Percentiles rank a stretch among this genome's conserved stretches.
phyloP scores from a whole-genome alignment of 2,329 filamentous ascomycete genomes.

The Rhexocercosporidium sp. region DNA sequence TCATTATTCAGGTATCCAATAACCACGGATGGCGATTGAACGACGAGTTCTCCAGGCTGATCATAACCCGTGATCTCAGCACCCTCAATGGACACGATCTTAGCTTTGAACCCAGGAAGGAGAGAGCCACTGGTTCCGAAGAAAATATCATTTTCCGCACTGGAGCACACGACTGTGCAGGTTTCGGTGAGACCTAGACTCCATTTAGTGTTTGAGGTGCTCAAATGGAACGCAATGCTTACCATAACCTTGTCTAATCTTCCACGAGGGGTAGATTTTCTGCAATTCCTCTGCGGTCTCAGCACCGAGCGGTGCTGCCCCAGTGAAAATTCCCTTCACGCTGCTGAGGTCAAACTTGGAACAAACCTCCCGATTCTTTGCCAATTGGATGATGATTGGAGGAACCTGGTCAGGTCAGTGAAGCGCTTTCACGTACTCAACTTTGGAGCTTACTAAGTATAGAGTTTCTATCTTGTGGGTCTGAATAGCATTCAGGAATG shows the following conservation, averaged over 20 bases:
- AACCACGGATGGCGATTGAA: constrained; percentile 77
- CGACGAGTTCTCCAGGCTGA: constrained; percentile 78
- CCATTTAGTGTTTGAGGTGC: background rate
- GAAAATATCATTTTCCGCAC: constrained; percentile 66
- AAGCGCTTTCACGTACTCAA: background rate
- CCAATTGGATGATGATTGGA: constrained; percentile 79
- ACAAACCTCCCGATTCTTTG: constrained; percentile 65
- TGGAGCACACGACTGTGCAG: constrained; percentile 69
- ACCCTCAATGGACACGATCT: constrained; percentile 70
- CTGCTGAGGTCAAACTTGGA: constrained; percentile 74
- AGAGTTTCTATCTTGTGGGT: constrained; percentile 71
- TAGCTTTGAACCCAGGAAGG: constrained; percentile 66
- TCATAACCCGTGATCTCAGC: constrained; percentile 69
- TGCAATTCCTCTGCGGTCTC: constrained; percentile 72
- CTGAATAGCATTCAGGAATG: constrained; percentile 68
- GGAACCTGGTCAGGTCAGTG: constrained; percentile 60
- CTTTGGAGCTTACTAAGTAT: constrained; percentile 59
- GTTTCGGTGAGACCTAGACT: constrained; percentile 75
- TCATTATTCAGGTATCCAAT: constrained; percentile 88
- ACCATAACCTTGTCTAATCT: constrained; percentile 75
- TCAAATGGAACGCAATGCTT: constrained; percentile 26
- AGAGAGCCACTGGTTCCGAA: constrained; percentile 76
- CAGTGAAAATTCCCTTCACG: constrained; percentile 70
- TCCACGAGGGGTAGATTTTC: constrained; percentile 66
- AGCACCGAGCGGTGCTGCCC: constrained; percentile 77